Evolutionary conservation across 768 basidiomycete species (phyloP), one percentile per base, ranked within the genome.

Genomic region (Suillus ampliporus): DNA sequence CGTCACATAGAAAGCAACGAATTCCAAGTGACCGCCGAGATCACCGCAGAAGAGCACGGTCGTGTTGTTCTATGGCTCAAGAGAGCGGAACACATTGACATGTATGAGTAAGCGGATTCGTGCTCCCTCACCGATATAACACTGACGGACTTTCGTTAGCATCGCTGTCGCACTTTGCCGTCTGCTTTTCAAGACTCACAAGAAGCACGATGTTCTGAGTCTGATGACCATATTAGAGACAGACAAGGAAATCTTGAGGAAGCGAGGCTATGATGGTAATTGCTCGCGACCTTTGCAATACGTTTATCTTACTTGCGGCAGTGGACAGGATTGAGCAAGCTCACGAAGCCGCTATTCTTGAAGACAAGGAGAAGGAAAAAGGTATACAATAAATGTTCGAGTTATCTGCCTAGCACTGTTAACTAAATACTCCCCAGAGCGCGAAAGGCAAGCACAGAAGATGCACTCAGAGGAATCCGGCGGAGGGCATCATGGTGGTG

Each of bases 151-250:
- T 60, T 53, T 38, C 17, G 5, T 38, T 54, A 94, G 93, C 72
- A 89, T 97, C 11, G 89, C 95, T 0, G 87, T 86, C 1, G 88
- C 91, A 0, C 80, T 97, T 21, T 92, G 92, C 72, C 86, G 87
- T 15, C 76, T 89, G 3, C 76, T 96, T 41, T 91, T 97, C 66
- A 83, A 89, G 57, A 80, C 84, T 2, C 88, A 89, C 2, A 89
- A 90, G 72, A 84, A 88, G 17, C 92, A 94, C 69, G 95, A 98
- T 71, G 88, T 91, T 0, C 78, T 97, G 11, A 75, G 97, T 10
- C 87, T 97, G 65, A 90, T 92, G 84, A 96, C 94, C 0, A 92
- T 98, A 52, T 81, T 98, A 17, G 91, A 92, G 0, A 96, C 95
- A 0, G 91, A 95, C 61, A 75, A 97, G 21, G 83, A 86, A 57